Conservation (phyloP, 768 basidiomycete genomes). For the Boletus tomentosulus region DNA sequence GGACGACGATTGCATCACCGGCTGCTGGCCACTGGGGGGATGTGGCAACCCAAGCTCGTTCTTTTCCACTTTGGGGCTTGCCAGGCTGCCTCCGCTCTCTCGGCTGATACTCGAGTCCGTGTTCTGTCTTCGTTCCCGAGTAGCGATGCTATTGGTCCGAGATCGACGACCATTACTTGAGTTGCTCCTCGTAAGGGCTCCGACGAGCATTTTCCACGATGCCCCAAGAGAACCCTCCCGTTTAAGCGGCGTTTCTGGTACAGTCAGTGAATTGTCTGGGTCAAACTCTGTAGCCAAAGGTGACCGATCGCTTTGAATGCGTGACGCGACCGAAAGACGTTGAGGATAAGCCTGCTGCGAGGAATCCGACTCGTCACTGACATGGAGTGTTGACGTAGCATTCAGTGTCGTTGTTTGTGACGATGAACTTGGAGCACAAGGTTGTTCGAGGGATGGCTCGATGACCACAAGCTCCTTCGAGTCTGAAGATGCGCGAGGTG, state of each 20-base stretch:
- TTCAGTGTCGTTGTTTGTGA: conserved; percentile 45
- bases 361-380: conserved; percentile 47
- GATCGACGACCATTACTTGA: conserved; percentile 72
- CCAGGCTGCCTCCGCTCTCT: conserved; percentile 71
- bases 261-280: conserved; percentile 43
- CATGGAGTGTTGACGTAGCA: conserved; percentile 35
- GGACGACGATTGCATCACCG: conserved; percentile 57
- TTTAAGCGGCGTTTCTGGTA: conserved; percentile 47
- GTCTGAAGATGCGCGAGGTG: conserved; percentile 52
- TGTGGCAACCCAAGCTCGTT: conserved; percentile 36
- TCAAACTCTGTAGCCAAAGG: conserved; percentile 48
- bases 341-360: conserved; percentile 52
- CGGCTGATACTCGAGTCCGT: conserved; percentile 71
- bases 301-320: conserved; percentile 57
- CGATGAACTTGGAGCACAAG: conserved; percentile 41
- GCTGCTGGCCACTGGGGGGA: conserved; percentile 48
- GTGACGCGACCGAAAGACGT: conserved; percentile 59
- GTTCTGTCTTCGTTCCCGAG: conserved; percentile 62
- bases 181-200: conserved; percentile 58
- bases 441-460: conserved; percentile 54
- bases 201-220: conserved; percentile 69
- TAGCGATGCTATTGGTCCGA: conserved; percentile 70
- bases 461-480: conserved; percentile 59
- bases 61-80: conserved; percentile 58
- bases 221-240: conserved; percentile 54